Evolutionary conservation across 1,139 yeast species (phyloP).

Genomic region (Geotrichum carabidarum): DNA sequence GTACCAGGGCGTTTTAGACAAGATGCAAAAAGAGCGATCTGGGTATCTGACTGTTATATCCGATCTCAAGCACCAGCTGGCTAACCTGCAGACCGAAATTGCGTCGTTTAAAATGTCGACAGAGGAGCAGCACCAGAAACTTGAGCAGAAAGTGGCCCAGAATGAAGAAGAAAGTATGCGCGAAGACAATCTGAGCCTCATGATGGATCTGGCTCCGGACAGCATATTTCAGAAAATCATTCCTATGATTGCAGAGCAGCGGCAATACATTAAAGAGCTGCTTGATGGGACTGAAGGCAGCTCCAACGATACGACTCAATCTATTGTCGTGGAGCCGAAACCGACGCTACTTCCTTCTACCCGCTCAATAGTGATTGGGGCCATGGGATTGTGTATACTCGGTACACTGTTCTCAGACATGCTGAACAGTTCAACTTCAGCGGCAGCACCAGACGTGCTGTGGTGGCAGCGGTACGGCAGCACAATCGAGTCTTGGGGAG

Average conservation of each 20-base stretch:
- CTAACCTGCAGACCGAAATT: slow-evolving; percentile 11
- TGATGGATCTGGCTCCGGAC: slow-evolving; percentile 10
- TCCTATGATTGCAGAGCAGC: slow-evolving; percentile 17
- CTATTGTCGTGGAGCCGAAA: neutral
- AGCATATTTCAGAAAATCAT: slow-evolving; percentile 14
- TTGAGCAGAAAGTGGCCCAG: neutral
- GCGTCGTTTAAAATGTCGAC: slow-evolving; percentile 5
- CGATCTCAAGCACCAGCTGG: slow-evolving; percentile 12
- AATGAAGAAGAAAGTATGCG: neutral
- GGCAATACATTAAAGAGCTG: slow-evolving; percentile 13
- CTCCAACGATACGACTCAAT: neutral
- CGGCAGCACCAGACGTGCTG: neutral
- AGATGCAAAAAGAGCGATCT: slow-evolving; percentile 15
- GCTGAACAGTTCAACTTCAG: neutral
- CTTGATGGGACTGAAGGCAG: neutral
- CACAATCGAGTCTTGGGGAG: slow-evolving; percentile 14
- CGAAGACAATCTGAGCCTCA: neutral
- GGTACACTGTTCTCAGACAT: neutral
- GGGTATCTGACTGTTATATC: slow-evolving; percentile 9
- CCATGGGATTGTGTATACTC: slow-evolving; percentile 3
- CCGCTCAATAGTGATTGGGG: neutral
- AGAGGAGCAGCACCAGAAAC: slow-evolving; percentile 5
- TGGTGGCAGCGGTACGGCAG: slow-evolving; percentile 19
- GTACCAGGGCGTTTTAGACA: slow-evolving; percentile 10
- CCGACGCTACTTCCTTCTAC: neutral